Conservation (phyloP, 1,284 basidiomycete genomes). For the Sphagnurus paluster region DNA sequence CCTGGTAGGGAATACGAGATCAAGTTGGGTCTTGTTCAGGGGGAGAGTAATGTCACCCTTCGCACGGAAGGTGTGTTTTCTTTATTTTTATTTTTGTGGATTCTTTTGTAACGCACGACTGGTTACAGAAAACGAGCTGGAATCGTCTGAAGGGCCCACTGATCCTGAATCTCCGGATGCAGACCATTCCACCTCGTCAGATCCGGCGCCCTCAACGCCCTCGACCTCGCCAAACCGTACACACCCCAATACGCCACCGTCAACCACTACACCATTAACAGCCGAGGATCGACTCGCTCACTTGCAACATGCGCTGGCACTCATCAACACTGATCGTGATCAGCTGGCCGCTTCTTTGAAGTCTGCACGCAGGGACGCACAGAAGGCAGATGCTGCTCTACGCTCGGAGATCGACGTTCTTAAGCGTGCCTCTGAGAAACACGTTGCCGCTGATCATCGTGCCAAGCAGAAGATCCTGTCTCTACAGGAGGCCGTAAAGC, state of each 20-base stretch:
- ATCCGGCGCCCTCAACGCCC: slow-evolving; percentile 29
- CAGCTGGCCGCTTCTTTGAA: slow-evolving; percentile 63
- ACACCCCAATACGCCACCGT: slow-evolving; percentile 29
- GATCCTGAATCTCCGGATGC: slow-evolving; percentile 31
- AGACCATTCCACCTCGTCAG: slow-evolving; percentile 27
- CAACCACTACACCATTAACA: slow-evolving; percentile 24
- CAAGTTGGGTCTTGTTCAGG: slow-evolving; percentile 70
- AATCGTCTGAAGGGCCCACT: slow-evolving; percentile 26
- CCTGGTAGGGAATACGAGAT: slow-evolving; percentile 81
- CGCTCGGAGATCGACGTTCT: slow-evolving; percentile 75
- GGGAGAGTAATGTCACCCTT: slow-evolving; percentile 48
- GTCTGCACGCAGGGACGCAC: slow-evolving; percentile 66
- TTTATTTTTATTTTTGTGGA: not conserved
- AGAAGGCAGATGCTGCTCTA: slow-evolving; percentile 71
- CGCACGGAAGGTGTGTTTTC: slow-evolving; percentile 52
- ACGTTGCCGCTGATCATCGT: slow-evolving; percentile 60
- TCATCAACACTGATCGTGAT: slow-evolving; percentile 59
- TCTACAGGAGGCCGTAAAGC: slow-evolving; percentile 74
- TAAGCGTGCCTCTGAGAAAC: slow-evolving; percentile 71
- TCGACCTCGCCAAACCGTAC: slow-evolving; percentile 34
- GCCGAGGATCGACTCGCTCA: slow-evolving; percentile 64
- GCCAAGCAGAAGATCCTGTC: slow-evolving; percentile 75
- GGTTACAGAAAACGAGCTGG: slow-evolving; percentile 23
- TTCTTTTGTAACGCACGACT: not conserved
- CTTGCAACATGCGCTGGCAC: slow-evolving; percentile 57